Evolutionary conservation across 176 grass and related monocot species (phyloP), one percentile per base, ranked within the genome.

Genomic region (Aechmea fasciata): DNA sequence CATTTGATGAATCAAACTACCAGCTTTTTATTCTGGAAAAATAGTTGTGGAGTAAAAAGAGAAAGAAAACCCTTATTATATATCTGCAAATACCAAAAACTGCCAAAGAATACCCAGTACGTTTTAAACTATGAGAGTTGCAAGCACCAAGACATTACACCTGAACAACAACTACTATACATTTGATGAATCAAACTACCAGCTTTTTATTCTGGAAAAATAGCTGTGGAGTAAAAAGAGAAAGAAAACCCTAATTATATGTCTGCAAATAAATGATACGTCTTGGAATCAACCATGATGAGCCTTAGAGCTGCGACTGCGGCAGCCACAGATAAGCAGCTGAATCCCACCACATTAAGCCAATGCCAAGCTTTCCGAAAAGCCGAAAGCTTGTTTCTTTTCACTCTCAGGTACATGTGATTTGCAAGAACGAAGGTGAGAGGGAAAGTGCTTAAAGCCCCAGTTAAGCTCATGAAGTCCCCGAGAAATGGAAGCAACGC

Each of bases 391-490:
- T 90, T 92, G 55, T 84, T 81, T 47, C 67, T 48, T 70, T 89
- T 89, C 47, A 89, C 85, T 75, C 69, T 84, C 67, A 96, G 76
- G 73, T 92, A 92, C 93, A 96, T 96, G 83, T 92, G 93, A 63
- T 96, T 96, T 29, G 88, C 88, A 11, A 96, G 85, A 53, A 96
- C 93, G 19, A 96, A 96, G 14, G 93, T 96, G 52, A 96, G 86
- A 4, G 93, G 93, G 74, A 92, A 96, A 33, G 89, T 92, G 71
- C 93, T 92, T 2, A 96, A 75, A 64, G 93, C 93, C 0, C 93
- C 93, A 0, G 93, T 96, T 77, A 96, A 80, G 79, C 93, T 96
- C 88, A 96, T 96, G 48, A 96, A 96, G 72, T 96, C 93, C 13
- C 85, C 88, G 0, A 96, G 78, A 74, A 96, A 96, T 1, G 93